Evolutionary conservation across 2,329 filamentous ascomycete genomes (phyloP).

Genomic region (Talaromyces marneffei): DNA sequence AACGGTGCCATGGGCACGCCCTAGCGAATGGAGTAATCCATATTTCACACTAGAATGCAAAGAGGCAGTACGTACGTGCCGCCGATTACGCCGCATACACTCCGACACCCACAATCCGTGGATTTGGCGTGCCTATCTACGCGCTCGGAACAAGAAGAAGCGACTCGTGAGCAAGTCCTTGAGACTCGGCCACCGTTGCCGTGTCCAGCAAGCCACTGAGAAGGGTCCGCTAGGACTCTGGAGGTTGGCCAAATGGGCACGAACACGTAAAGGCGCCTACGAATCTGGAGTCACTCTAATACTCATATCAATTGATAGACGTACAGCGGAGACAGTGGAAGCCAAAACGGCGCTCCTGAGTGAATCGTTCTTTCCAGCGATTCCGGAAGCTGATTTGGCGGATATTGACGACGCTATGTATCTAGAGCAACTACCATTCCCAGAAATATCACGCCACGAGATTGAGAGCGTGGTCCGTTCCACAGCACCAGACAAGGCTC

Average conservation of each 20-base stretch:
- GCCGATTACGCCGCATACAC: neutral
- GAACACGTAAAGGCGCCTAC: neutral
- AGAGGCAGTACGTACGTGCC: neutral
- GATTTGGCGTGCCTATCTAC: constrained; percentile 3
- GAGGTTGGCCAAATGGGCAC: constrained; percentile 24
- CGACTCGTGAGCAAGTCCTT: constrained; percentile 14
- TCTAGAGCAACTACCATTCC: neutral
- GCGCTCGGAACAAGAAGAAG: constrained; percentile 21
- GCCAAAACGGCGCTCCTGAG: neutral
- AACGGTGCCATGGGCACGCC: neutral
- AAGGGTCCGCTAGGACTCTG: constrained; percentile 18
- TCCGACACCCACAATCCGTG: neutral
- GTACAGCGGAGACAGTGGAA: neutral
- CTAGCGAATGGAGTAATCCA: neutral
- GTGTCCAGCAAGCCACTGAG: constrained; percentile 21
- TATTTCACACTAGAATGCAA: neutral
- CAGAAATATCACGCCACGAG: neutral
- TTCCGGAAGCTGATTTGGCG: neutral
- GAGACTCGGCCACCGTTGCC: constrained; percentile 17
- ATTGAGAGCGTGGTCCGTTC: neutral
- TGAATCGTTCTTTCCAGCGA: neutral
- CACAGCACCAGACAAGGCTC: neutral
- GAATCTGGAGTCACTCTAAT: neutral
- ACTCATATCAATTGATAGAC: neutral
- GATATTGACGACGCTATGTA: neutral